Evolutionary conservation across 2,329 filamentous ascomycete genomes (phyloP), one percentile per base, ranked within the genome.

Genomic region (Colletotrichum orbiculare): DNA sequence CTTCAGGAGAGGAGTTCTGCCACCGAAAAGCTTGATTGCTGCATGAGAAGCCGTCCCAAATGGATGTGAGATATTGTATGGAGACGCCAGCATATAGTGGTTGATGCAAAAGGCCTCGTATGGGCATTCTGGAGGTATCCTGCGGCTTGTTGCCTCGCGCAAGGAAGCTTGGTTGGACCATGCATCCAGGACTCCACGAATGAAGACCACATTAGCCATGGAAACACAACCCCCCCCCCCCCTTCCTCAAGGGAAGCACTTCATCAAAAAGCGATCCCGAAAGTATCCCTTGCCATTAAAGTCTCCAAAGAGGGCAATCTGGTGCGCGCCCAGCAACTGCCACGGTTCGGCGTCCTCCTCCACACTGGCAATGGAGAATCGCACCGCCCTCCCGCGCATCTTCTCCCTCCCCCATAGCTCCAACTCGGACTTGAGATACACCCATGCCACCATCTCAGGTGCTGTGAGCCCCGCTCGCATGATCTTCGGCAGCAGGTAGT

Each of bases 301-400:
- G 6, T 64, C 61, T 2, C 61, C 61, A 17, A 64, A 64, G 2
- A 17, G n/a, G 8, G 61, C 61, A 7, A 60, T 25, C 8, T 42
- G 46, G n/a, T 55, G 56, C 4, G 38, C 25, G 17, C 12, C 25
- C 11, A 60, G 38, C 34, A 54, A 3, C 2, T 34, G 34, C 61
- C 61, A 64, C 38, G 49, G 38, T 10, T 64, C 49, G 4, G 37
- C 47, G 43, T 64, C 61, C 3, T 64, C 61, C 5, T 60, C 61
- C 8, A 39, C 11, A 10, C 56, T 49, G 11, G 46, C 49, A 12
- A 64, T 48, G 6, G 42, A 39, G 15, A 60, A 42, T 9, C 61
- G 42, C n/a, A 64, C 33, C 2, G 49, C 45, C 11, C 61, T 37
- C 1, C 61, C 61, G 12, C 52, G 46, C 25, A 52, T 37, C 38